Evolutionary conservation across 768 basidiomycete genomes (phyloP), one percentile per base, ranked within the genome.

Genomic region (Paxillus ammoniavirescens): DNA sequence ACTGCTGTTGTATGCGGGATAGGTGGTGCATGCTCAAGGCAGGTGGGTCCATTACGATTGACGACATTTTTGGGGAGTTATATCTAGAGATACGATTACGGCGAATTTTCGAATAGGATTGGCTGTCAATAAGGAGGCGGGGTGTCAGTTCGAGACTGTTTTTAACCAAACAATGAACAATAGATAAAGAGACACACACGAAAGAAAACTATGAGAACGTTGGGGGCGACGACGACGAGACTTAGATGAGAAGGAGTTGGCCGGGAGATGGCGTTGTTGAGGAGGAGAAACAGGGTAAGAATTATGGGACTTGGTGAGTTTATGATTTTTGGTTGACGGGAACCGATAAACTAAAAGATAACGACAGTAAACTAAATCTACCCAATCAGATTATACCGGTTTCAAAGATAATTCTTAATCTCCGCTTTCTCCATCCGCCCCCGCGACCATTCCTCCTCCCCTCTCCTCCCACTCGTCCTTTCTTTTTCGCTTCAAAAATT

Each of bases 1-100:
- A 77, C 65, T 75, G 75, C 62, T 77, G 76, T 47, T 78, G 78
- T 62, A 82, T 69, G 45, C 78, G 75, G 35, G 78, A 73, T 65
- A 82, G 73, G 60, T 72, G 76, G 56, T 79, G 81, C 68, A 82
- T 76, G 70, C 71, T 76, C 62, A 82, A 61, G 31, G 77, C 71
- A 42, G 81, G 79, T 33, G 78, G 66, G 65, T 84, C 81, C 59
- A 84, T 74, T 58, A 82, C 76, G 65, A 83, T 77, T 65, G 81
- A 77, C 45, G 82, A 76, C 82, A 82, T 82, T 68, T 67, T 67
- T 65, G 50, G 56, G 53, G 48, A 53, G 49, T 53, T 60, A 35
- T 55, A 67, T 65, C 57, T 66, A 69, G 65, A 60, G 69, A 71
- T 70, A 60, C 50, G 67, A 71, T 69, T 68, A 68, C 60, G 63